Percentiles rank a stretch among this genome's conserved stretches.
phyloP scores from a whole-genome alignment of 2,329 filamentous ascomycete species.

The Aspergillus neotritici region DNA sequence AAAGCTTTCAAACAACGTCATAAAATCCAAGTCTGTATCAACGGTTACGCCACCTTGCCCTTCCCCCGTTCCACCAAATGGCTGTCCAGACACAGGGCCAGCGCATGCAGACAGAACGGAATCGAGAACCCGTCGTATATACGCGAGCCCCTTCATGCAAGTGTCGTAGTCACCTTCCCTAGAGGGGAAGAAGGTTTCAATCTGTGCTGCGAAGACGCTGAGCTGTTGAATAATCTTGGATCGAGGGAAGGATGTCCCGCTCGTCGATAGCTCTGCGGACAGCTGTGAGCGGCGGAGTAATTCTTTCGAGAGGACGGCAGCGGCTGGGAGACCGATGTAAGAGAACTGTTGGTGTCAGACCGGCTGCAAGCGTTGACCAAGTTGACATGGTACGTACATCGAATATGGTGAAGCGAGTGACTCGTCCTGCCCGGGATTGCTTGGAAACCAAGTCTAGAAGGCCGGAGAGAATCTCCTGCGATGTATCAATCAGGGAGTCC shows the following conservation, averaged over 20 bases:
- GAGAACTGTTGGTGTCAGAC: constrained; percentile 6
- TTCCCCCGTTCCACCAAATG: not conserved
- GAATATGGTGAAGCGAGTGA: not conserved
- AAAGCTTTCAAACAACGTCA: constrained; percentile 13
- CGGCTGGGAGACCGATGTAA: constrained; percentile 21
- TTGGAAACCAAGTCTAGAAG: constrained; percentile 1
- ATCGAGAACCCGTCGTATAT: constrained; percentile 14
- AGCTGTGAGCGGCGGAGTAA: constrained; percentile 17
- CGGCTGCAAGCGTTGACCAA: not conserved
- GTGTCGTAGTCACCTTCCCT: constrained; percentile 12
- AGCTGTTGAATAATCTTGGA: constrained; percentile 20
- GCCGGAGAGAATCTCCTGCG: constrained; percentile 2
- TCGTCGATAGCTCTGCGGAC: not conserved
- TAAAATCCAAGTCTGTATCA: constrained; percentile 8
- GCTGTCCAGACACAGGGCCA: not conserved
- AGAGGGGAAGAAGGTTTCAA: constrained; percentile 9
- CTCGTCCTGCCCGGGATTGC: constrained; percentile 1
- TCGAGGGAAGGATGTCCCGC: constrained; percentile 10
- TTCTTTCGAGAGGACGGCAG: constrained; percentile 16
- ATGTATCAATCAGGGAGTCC: not conserved
- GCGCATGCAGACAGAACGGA: constrained; percentile 8
- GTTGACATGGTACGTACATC: constrained; percentile 5
- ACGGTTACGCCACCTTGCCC: not conserved
- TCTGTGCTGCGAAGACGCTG: constrained; percentile 14
- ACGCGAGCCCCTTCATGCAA: constrained; percentile 5